phyloP scores from a whole-genome alignment of 805 yeast species.

The Soucietia sequanensis region DNA sequence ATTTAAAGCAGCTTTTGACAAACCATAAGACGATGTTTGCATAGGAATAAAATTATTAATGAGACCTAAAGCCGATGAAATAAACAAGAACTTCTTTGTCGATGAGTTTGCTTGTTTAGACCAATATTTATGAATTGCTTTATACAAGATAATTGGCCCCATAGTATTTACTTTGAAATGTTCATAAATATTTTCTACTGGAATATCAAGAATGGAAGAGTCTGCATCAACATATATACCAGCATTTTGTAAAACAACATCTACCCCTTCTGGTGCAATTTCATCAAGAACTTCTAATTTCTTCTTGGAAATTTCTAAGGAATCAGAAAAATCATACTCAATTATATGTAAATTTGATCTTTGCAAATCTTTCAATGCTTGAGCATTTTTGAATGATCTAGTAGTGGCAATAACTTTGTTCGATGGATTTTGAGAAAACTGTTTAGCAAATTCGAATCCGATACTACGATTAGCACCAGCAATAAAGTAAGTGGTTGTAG shows the following conservation, averaged over 20 bases:
- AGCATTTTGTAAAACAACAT: conserved; percentile 42
- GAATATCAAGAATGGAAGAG: neutral
- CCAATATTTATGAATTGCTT: conserved; percentile 18
- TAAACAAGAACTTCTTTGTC: conserved; percentile 21
- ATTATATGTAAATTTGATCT: neutral
- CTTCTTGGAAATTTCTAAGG: conserved; percentile 9
- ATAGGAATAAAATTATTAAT: conserved; percentile 13
- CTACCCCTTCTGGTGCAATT: conserved; percentile 28
- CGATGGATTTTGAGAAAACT: conserved; percentile 20
- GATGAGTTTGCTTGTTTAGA: conserved; percentile 6
- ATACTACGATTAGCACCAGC: conserved; percentile 46
- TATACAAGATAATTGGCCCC: conserved; percentile 18
- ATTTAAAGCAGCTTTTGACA: conserved; percentile 38
- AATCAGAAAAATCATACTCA: neutral
- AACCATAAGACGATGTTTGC: conserved; percentile 28
- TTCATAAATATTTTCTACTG: neutral
- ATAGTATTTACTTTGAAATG: conserved; percentile 17
- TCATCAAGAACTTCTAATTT: conserved; percentile 21
- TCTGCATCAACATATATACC: no score
- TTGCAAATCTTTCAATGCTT: neutral
- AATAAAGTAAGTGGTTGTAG: conserved; percentile 8
- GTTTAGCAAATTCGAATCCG: conserved; percentile 32
- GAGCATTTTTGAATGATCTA: conserved; percentile 10
- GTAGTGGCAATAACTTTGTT: conserved; percentile 39
- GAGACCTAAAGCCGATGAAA: conserved; percentile 24